Evolutionary conservation across 371 early-diverging fungal species (phyloP).

Genomic region (Batrachochytrium dendrobatidis): DNA sequence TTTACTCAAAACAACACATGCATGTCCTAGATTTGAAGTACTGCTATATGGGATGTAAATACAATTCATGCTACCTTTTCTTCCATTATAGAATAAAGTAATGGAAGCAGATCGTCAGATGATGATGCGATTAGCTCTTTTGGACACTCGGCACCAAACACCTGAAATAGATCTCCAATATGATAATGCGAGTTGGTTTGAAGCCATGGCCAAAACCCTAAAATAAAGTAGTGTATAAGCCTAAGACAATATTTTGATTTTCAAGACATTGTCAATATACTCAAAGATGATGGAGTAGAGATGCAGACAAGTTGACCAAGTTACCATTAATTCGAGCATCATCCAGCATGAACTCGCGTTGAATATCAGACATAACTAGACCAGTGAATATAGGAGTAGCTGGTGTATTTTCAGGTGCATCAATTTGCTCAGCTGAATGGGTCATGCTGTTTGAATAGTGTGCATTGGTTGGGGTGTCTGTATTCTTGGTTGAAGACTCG

Average conservation of each 20-base stretch:
- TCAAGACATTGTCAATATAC: background rate
- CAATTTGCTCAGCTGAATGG: no score
- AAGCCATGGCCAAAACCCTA: conserved; percentile 23
- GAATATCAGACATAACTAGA: background rate
- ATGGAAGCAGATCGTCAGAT: conserved; percentile 15
- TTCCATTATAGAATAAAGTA: conserved; percentile 12
- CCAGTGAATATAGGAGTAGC: no score
- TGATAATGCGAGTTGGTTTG: conserved; percentile 10
- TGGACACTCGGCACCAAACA: conserved; percentile 15
- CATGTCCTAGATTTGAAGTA: background rate
- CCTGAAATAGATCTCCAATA: conserved; percentile 11
- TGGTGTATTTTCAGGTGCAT: no score
- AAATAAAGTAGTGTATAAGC: background rate
- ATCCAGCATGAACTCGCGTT: background rate
- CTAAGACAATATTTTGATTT: background rate
- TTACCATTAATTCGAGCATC: background rate
- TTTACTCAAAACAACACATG: background rate
- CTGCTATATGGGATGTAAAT: background rate
- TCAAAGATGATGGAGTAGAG: background rate
- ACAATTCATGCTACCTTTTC: conserved; percentile 9
- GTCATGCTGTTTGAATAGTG: no score
- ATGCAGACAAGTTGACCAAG: background rate
- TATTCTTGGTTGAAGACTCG: no score
- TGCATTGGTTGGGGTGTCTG: no score
- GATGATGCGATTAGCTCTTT: background rate